Base-by-base conservation (phyloP, 352 stramenopile species). In the Phytophthora litchii region DNA sequence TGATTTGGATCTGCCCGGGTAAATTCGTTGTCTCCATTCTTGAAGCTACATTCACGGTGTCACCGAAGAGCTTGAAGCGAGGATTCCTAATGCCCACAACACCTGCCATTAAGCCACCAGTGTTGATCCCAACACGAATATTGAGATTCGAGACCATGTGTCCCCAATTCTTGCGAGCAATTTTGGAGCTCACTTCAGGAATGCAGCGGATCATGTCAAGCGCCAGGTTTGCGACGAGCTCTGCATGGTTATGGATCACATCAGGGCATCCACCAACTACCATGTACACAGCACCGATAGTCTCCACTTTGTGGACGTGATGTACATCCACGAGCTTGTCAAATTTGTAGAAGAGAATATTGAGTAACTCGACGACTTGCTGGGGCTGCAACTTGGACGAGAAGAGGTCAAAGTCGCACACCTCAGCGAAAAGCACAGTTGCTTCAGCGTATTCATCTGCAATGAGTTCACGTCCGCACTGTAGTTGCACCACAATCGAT, bases 231-330 rank as follows among this genome's bases (percentile, higher is more conserved):
- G 86, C 88, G 0, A 94, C 79, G 13, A 91, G 60, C 46, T 94
- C 86, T 4, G 84, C 84, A 66, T 97, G 88, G 31, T 90, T 89
- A 12, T 23, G 38, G 7, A 80, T 86, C 31, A 75, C 70, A 25
- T 92, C 74, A 5, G 89, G 88, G 34, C 84, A 95, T 0, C 89
- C 88, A 11, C 82, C 80, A 1, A 92, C 84, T 11, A 94, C 89
- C 86, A 97, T 94, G 67, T 97, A 97, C 0, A 94, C 87, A 7
- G 89, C 82, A 16, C 86, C 89, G n/a, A 97, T 91, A 11, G 89
- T 97, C 56, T 97, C 88, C 4, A 97, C 86, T 61, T 97, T 97
- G 71, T 96, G 88, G 7, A 96, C 86, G n/a, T 83, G 70, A 50
- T 94, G 86, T 5, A 92, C 77, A 29, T 96, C 86, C 17, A 94